phyloP scores from a whole-genome alignment of 768 basidiomycete species.

The Naganishia onofrii region DNA sequence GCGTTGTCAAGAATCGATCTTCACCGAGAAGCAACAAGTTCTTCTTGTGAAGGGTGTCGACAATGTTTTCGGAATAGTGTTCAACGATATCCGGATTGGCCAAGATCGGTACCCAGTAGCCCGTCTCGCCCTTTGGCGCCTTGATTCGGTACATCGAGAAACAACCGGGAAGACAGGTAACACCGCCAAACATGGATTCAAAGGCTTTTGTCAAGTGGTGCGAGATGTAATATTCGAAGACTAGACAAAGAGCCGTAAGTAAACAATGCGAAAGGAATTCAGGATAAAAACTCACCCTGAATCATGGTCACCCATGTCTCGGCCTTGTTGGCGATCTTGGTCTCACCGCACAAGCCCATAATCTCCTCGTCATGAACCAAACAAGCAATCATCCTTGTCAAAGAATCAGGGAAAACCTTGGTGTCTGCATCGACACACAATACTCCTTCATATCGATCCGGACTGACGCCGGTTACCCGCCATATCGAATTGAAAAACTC shows the following conservation, averaged over 20 bases:
- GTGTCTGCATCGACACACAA: conserved; percentile 97
- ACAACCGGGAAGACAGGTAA: conserved; percentile 97
- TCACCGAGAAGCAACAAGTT: conserved; percentile 94
- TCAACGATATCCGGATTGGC: conserved; percentile 98
- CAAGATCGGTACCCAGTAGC: conserved; percentile 97
- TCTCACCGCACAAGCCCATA: conserved; percentile 98
- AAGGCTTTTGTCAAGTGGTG: conserved; percentile 99
- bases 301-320: conserved; percentile 99
- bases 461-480: conserved; percentile 90
- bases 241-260: conserved; percentile 55
- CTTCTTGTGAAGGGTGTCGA: conserved; percentile 99
- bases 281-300: conserved; percentile 70
- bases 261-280: not conserved
- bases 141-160: conserved; percentile 99
- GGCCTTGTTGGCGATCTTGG: conserved; percentile 98
- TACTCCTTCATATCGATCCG: conserved; percentile 91
- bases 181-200: conserved; percentile 99
- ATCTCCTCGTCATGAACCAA: conserved; percentile 97
- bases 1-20: conserved; percentile 96
- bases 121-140: conserved; percentile 90
- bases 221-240: conserved; percentile 99
- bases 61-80: conserved; percentile 98
- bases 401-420: conserved; percentile 96
- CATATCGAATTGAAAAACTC: conserved; percentile 99
- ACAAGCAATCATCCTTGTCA: conserved; percentile 91